Conservation (phyloP, 1,284 basidiomycete genomes). For the Xerocomus nothofagi region DNA sequence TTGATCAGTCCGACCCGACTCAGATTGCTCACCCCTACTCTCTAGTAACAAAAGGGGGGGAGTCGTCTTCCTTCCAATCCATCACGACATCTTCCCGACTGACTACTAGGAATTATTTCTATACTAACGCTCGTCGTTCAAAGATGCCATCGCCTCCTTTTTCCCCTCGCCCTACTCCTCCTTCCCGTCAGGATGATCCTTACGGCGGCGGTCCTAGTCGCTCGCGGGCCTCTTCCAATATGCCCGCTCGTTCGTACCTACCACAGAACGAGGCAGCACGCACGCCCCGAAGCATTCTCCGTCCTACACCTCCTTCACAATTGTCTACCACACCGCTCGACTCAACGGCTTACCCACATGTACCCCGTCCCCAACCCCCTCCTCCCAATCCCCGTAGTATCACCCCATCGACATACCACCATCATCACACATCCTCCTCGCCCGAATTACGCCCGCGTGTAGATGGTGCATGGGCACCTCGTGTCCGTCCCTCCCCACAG, state of each 20-base stretch:
- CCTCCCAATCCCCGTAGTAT: conserved; percentile 13
- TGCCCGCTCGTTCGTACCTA: background rate
- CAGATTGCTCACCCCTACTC: background rate
- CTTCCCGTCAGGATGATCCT: conserved; percentile 9
- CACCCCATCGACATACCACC: conserved; percentile 16
- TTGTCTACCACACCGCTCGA: conserved; percentile 2
- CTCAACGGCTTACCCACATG: background rate
- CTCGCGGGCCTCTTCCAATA: conserved; percentile 2
- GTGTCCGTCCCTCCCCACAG: conserved; percentile 20
- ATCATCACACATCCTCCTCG: conserved; percentile 28
- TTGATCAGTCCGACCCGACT: background rate
- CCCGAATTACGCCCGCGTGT: conserved; percentile 26
- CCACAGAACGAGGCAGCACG: conserved; percentile 12
- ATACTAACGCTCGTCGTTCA: background rate
- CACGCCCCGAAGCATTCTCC: conserved; percentile 22
- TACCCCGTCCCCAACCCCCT: conserved; percentile 6
- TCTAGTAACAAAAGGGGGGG: background rate
- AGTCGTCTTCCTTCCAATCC: conserved; percentile 4
- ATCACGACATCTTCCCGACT: background rate
- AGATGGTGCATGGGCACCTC: conserved; percentile 26
- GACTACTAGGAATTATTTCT: background rate
- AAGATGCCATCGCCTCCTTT: conserved; percentile 26
- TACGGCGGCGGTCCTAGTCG: background rate
- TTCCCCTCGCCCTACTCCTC: conserved; percentile 15
- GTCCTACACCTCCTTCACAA: conserved; percentile 10